A percentile compares a stretch with the other conserved stretches of the same genome.
Evolutionary conservation across 345 rosid species (phyloP).

Genomic region (Gossypium herbaceum): DNA sequence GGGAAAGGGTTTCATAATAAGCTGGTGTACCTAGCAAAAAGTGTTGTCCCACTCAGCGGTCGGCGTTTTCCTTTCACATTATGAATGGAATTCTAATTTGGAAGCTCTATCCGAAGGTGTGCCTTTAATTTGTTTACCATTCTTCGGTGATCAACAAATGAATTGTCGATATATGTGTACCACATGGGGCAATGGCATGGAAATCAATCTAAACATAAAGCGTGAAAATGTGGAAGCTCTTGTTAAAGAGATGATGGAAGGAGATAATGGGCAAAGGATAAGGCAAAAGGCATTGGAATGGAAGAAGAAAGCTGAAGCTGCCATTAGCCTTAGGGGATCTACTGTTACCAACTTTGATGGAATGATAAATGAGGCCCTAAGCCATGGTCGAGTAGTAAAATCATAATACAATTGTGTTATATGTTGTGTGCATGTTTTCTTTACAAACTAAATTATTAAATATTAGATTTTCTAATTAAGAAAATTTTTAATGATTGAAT

Average conservation of each 20-base stretch:
- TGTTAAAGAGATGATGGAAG: slow-evolving; percentile 16
- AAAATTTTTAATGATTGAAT: no score
- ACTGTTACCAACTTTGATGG: neutral
- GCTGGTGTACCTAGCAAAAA: slow-evolving; percentile 29
- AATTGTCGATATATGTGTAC: slow-evolving; percentile 24
- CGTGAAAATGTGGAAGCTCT: neutral
- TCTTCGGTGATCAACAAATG: slow-evolving; percentile 21
- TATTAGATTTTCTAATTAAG: no score
- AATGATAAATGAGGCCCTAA: neutral
- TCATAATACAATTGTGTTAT: no score
- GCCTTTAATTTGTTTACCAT: slow-evolving; percentile 22
- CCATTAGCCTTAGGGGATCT: neutral
- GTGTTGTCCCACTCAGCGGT: slow-evolving; percentile 27
- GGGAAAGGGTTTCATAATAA: slow-evolving; percentile 2
- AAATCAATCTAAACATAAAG: slow-evolving; percentile 16
- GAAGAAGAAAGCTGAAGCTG: slow-evolving; percentile 11
- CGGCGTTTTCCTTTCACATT: slow-evolving; percentile 31
- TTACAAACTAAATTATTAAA: no score
- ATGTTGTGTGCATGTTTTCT: no score
- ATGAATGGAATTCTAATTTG: slow-evolving; percentile 34
- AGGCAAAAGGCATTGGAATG: slow-evolving; percentile 17
- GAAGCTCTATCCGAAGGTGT: neutral
- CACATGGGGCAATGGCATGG: slow-evolving; percentile 22
- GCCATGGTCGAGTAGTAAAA: neutral
- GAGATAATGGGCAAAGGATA: neutral